Evolutionary conservation across 2,329 filamentous ascomycete genomes (phyloP).

Genomic region (Penicillium sp.): DNA sequence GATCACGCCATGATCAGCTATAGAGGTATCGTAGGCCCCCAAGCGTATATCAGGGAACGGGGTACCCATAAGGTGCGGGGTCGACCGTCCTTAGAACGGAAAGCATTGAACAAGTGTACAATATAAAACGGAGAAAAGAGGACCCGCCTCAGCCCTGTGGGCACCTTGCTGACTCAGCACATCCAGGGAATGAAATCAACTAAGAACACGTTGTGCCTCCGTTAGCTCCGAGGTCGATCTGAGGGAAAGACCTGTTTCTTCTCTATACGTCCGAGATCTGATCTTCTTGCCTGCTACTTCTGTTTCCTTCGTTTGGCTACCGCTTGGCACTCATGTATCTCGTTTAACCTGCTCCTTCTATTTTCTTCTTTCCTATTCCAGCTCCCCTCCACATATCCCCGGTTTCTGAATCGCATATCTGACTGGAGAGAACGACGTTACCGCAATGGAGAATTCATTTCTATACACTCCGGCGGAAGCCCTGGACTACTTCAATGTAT

Average conservation of each 20-base stretch:
- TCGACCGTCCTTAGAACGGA: too few relatives aligned
- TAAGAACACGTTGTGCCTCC: constrained; percentile 28
- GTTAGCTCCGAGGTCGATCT: constrained; percentile 11
- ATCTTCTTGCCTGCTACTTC: neutral
- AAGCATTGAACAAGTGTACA: neutral
- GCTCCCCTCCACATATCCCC: constrained; percentile 17
- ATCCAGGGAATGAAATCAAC: constrained; percentile 17
- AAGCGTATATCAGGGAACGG: too few relatives aligned
- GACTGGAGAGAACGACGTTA: constrained; percentile 3
- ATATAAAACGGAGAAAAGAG: neutral
- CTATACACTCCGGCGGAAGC: constrained; percentile 47
- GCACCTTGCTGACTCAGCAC: constrained; percentile 19
- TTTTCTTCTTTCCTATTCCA: constrained; percentile 12
- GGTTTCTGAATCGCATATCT: constrained; percentile 1
- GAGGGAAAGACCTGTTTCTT: constrained; percentile 1
- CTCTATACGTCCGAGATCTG: neutral
- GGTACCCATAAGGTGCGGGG: too few relatives aligned
- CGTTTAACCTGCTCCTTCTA: constrained; percentile 6
- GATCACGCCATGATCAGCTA: too few relatives aligned
- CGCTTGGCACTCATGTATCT: constrained; percentile 14
- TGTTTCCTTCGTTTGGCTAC: constrained; percentile 5
- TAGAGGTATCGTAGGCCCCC: too few relatives aligned
- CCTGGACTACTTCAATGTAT: constrained; percentile 51
- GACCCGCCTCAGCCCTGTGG: constrained; percentile 21
- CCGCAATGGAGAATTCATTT: constrained; percentile 53